Conservation (phyloP, 148 eudicot genomes). For the Nepenthes mirabilis region DNA sequence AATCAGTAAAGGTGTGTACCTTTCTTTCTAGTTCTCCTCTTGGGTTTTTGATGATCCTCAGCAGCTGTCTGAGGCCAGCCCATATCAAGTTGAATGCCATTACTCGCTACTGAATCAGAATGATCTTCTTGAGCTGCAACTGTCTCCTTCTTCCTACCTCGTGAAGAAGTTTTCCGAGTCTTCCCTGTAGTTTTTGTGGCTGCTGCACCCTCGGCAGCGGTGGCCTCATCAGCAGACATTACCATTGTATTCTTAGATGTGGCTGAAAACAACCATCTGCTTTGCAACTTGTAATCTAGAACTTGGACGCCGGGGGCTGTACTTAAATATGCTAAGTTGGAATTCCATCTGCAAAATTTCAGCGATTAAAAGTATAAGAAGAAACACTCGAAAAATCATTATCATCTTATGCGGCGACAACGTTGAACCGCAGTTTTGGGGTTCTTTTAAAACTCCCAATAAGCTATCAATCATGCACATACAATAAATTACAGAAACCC, state of each 20-base stretch:
- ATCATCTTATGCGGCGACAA: not conserved
- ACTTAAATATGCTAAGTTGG: constrained; percentile 25
- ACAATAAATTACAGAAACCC: not conserved
- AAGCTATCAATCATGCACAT: not conserved
- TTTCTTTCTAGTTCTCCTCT: constrained; percentile 48
- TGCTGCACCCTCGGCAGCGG: constrained; percentile 11
- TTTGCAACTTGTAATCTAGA: constrained; percentile 22
- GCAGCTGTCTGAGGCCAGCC: constrained; percentile 15
- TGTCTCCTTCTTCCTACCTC: constrained; percentile 36
- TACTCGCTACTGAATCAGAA: constrained; percentile 13
- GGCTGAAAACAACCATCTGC: constrained; percentile 28
- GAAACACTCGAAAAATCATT: not conserved
- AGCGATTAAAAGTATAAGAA: not conserved
- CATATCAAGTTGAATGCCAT: constrained; percentile 19
- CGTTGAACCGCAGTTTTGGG: not conserved
- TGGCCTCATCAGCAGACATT: constrained; percentile 26
- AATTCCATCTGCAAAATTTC: constrained; percentile 42
- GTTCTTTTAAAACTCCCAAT: not conserved
- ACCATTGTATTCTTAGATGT: constrained; percentile 29
- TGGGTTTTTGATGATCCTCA: constrained; percentile 30
- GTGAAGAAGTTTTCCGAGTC: constrained; percentile 22
- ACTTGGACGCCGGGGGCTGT: constrained; percentile 26
- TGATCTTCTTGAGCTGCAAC: constrained; percentile 20
- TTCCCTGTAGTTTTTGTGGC: constrained; percentile 23
- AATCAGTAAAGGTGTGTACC: constrained; percentile 21